phyloP scores from a whole-genome alignment of 192 early-diverging fungal genomes.

The Gryganskiella cystojenkinii region DNA sequence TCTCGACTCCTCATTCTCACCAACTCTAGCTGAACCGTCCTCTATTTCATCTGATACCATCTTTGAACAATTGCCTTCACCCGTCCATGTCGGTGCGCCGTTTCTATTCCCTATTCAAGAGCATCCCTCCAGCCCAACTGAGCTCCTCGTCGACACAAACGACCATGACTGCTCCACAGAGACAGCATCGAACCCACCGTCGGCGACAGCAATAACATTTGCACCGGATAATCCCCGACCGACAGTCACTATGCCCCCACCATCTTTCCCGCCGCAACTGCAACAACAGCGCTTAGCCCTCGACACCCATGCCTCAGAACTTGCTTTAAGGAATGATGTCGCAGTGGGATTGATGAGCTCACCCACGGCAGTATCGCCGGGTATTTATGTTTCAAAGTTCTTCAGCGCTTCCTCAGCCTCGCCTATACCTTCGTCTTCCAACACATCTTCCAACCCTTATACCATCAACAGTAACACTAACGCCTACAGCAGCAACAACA shows the following conservation, averaged over 20 bases:
- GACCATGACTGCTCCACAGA: no score
- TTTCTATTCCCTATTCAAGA: no score
- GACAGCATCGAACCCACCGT: background rate
- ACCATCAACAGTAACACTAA: background rate
- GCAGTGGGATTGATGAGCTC: slow-evolving; percentile 13
- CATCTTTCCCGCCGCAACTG: no score
- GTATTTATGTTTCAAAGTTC: slow-evolving; percentile 9
- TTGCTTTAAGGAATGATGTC: slow-evolving; percentile 14
- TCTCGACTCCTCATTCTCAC: no score
- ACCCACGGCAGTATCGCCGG: slow-evolving; percentile 3
- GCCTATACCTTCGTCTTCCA: background rate
- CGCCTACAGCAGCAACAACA: no score
- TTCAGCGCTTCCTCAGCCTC: background rate
- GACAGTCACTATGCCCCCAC: background rate
- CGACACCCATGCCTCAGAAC: background rate
- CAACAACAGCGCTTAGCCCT: no score
- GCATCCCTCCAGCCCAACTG: no score
- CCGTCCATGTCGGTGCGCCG: no score
- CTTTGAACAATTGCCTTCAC: no score
- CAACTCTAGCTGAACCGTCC: no score
- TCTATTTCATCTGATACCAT: no score
- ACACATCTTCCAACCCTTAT: background rate
- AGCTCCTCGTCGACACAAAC: no score
- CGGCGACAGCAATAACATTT: background rate
- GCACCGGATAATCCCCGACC: background rate